Evolutionary conservation across 345 rosid species (phyloP), one percentile per base, ranked within the genome.

Genomic region (Passiflora organensis): DNA sequence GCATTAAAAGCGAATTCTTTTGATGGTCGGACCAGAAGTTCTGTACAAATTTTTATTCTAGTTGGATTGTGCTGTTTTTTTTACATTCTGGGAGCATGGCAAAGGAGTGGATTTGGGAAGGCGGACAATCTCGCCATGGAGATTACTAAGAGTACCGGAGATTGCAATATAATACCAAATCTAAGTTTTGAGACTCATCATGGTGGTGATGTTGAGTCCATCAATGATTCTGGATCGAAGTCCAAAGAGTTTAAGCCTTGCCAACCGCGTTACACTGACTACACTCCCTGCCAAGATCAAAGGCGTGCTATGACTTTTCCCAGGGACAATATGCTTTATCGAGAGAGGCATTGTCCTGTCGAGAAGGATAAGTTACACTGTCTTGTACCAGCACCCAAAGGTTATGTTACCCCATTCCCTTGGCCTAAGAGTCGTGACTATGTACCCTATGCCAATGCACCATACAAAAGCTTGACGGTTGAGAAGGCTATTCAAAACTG

Each of bases 391-490:
- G 99, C 96, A 0, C 99, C 99, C 13, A 75, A 89, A 41, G 96
- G 99, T 58, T 94, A 94, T 32, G 96, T 89, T 1, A 89, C 96
- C 11, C 99, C 99, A 2, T 94, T 94, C 64, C 79, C 93, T 15
- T 94, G 99, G 99, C 99, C 99, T 1, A 94, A 89, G 82, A 94
- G 99, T 67, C 82, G 99, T 46, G 97, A 94, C 17, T 94, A 86
- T 22, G 99, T 94, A 11, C 99, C 97, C 20, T 94, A 72, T 72
- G 99, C 96, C 23, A 94, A 94, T 79, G 99, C 99, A 0, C 99
- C 99, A 2, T 89, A 89, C 48, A 94, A 94, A 74, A 87, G 91
- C 63, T 84, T 94, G 78, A 94, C 99, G 0, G 97, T 94, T 54
- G 97, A 94, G 79, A 94, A 94, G 75, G 99, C 99, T 53, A 86